Conservation (phyloP, 1,284 basidiomycete species). For the Rhodofomes roseus region DNA sequence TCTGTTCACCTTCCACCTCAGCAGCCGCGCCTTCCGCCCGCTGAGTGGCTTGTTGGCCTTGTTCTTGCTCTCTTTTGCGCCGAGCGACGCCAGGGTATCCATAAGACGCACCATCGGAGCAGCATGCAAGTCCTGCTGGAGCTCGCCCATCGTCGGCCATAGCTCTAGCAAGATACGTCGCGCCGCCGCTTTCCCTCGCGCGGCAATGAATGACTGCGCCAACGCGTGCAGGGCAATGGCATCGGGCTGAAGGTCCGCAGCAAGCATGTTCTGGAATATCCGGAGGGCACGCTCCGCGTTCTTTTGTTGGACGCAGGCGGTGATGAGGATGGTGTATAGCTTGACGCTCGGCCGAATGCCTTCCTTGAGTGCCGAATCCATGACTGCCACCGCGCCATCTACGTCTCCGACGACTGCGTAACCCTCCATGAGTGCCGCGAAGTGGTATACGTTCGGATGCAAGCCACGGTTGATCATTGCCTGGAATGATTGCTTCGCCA, state of each 20-base stretch:
- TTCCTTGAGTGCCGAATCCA: constrained; percentile 44
- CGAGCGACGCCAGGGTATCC: constrained; percentile 39
- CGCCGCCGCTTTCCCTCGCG: constrained; percentile 47
- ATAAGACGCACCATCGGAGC: constrained; percentile 43
- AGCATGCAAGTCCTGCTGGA: constrained; percentile 44
- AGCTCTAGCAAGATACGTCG: constrained; percentile 51
- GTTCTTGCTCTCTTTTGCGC: constrained; percentile 8
- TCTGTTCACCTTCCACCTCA: constrained; percentile 23
- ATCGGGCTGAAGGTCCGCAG: constrained; percentile 58
- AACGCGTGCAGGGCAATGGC: constrained; percentile 64
- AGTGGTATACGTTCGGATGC: constrained; percentile 65
- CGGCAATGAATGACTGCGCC: constrained; percentile 59
- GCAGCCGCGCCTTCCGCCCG: constrained; percentile 12
- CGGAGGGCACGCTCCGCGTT: constrained; percentile 49
- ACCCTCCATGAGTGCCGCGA: constrained; percentile 66
- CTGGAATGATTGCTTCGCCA: constrained; percentile 50
- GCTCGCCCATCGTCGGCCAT: constrained; percentile 62
- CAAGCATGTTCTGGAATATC: constrained; percentile 62
- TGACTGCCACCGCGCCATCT: constrained; percentile 43
- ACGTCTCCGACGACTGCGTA: constrained; percentile 53
- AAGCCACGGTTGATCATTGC: constrained; percentile 60
- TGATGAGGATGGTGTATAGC: constrained; percentile 72
- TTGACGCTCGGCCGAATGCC: constrained; percentile 54
- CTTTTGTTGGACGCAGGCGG: constrained; percentile 57
- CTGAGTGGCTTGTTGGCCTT: constrained; percentile 7